A percentile compares a stretch with the other conserved stretches of the same genome.
These are phyloP conservation scores for Ulvella scutata DNA, from an alignment of 139 green algal genomes.

Conservation along the genomic window DNA sequence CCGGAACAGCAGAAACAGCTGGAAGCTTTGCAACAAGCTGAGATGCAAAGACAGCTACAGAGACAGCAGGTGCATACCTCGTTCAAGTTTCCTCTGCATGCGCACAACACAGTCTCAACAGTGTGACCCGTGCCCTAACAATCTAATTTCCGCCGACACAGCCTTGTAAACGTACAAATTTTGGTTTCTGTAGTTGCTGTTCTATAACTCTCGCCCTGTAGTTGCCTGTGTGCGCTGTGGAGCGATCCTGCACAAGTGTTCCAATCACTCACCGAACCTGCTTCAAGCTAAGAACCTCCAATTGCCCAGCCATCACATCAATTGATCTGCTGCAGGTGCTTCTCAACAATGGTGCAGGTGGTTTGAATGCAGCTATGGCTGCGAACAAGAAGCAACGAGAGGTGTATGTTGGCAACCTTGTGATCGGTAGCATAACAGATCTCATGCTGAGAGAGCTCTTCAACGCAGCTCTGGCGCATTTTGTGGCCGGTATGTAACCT, in stretches of 20 bases:
- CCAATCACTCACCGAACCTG: neutral
- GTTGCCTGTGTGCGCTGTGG: too few relatives aligned
- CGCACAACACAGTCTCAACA: too few relatives aligned
- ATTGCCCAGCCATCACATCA: neutral
- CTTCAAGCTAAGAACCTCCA: neutral
- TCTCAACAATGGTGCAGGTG: neutral
- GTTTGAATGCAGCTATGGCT: constrained; percentile 4
- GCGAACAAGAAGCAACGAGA: constrained; percentile 53
- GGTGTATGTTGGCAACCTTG: constrained; percentile 79
- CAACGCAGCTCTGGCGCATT: constrained; percentile 48
- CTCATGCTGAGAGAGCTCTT: constrained; percentile 75
- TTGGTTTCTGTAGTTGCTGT: too few relatives aligned
- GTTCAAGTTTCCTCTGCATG: too few relatives aligned
- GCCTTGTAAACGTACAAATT: too few relatives aligned
- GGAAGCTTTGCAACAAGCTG: neutral
- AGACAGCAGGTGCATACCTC: neutral
- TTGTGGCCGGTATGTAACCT: too few relatives aligned
- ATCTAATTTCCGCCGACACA: too few relatives aligned
- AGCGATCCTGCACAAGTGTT: neutral
- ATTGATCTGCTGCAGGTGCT: neutral
- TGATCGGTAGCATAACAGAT: constrained; percentile 47
- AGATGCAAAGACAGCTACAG: constrained; percentile 2
- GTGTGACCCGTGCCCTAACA: too few relatives aligned
- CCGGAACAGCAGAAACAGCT: neutral
- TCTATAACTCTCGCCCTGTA: too few relatives aligned